These are phyloP conservation scores for Solanum aculeatissimum DNA, from an alignment of 305 asterid genomes.

Conservation along the genomic window DNA sequence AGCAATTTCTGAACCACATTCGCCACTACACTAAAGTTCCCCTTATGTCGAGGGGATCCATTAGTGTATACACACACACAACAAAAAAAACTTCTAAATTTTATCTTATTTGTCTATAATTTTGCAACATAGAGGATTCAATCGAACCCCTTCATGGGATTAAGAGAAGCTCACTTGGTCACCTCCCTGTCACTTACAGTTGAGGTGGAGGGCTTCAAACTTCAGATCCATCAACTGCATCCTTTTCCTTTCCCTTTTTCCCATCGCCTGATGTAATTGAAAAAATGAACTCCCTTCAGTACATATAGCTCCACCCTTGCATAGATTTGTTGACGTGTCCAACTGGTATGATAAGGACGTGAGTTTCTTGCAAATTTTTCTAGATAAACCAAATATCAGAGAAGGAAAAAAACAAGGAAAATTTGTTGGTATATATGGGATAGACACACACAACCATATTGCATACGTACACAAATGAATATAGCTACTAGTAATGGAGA, in stretches of 20 bases:
- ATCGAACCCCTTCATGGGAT: background rate
- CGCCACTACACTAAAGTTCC: background rate
- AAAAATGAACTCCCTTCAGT: background rate
- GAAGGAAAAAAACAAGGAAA: background rate
- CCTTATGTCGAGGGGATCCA: background rate
- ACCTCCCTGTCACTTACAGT: background rate
- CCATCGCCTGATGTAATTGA: background rate
- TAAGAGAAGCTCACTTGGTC: background rate
- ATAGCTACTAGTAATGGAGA: background rate
- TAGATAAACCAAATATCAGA: background rate
- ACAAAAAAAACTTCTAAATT: background rate
- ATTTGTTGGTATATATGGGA: background rate
- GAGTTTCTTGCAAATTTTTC: background rate
- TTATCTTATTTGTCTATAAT: background rate
- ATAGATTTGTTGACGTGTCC: background rate
- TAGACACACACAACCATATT: background rate
- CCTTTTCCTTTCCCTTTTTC: background rate
- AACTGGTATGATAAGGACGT: background rate
- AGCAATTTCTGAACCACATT: background rate
- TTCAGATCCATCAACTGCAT: background rate
- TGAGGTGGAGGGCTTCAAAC: background rate
- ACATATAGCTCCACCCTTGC: background rate
- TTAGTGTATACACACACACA: background rate
- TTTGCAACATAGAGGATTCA: background rate
- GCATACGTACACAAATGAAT: background rate